Evolutionary conservation across 495 filamentous ascomycete species (phyloP), one percentile per base, ranked within the genome.

Genomic region (Trichoderma gamsii): DNA sequence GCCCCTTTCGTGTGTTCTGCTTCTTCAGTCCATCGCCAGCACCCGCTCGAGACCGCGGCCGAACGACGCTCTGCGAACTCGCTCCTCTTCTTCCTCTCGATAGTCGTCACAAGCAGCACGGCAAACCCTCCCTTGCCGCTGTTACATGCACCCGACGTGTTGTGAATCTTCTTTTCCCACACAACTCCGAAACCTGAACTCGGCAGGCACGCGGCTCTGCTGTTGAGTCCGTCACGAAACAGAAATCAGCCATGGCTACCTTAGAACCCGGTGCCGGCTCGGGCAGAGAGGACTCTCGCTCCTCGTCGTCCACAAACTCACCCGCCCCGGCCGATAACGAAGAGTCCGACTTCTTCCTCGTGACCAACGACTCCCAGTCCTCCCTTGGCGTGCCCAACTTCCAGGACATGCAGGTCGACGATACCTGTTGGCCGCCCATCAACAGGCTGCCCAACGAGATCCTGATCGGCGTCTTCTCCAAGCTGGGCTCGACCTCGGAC

Each of bases 331-430:
- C 86, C 71, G 87, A 86, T 69, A 84, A 86, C 69, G 92, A 96
- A 77, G 93, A 97, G 78, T 95, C 91, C 71, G 93, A 97, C 76
- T 96, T 94, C 81, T 94, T 95, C 78, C 85, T 86, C 59, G 90
- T 88, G 69, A 84, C 86, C 69, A 96, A 97, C 78, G 93, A 97
- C 76, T 96, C 92, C 4, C 86, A 92, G 72, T 97, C 93, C 7
- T 97, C 93, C 3, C 84, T 97, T 49, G 92, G 90, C 41, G 87
- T 92, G 12, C 86, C 87, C 29, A 92, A 89, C 46, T 81, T 91
- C 66, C 86, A 90, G 70, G 92, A 93, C 67, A 87, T 92, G 76
- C 82, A 83, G 44, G 79, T 86, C 35, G 85, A 88, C 69, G 83
- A 84, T 72, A 87, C 88, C 71, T 85, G 86, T 70, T 73, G 82